Base-by-base conservation (phyloP, 352 stramenopile species). In the Phytophthora pini region DNA sequence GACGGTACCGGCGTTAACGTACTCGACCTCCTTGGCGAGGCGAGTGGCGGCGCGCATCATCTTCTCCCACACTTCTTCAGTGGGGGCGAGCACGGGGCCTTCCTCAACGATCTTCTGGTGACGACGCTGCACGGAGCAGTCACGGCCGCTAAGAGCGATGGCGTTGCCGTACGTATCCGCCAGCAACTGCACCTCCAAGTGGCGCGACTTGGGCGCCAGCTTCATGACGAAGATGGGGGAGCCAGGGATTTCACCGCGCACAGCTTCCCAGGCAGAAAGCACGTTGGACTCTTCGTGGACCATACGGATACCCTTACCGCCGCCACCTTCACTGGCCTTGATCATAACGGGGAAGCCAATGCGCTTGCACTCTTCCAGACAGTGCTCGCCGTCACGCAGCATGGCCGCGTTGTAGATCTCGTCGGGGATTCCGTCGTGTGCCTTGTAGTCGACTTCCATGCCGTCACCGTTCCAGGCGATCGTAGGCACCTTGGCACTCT, bases 81-180 rank as follows among this genome's bases (percentile, higher is more conserved):
- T 94, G 10, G 91, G 81, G 5, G 97, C 97, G 1, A 98, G 91
- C 40, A 99, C 87, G 2, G 98, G 97, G 29, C 86, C 98, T 87
- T 99, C 98, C 84, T 99, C 98, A 57, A 99, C 98, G 68, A 99
- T 99, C 87, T 99, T 99, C 84, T 99, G 98, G 81, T 99, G 98
- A 34, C 98, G 89, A 65, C 98, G 87, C 82, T 99, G 98, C 20
- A 99, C 97, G 24, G 96, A 99, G 83, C 98, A 99, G 88, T 99
- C 98, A 63, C 98, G 93, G 12, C 98, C 98, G 74, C 98, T 99
- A 15, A 99, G 84, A 9, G 98, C 97, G 68, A 99, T 98, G 32
- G 97, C 98, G 66, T 99, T 94, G 47, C 97, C 98, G 74, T 99
- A 99, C 50, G 98, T 90, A 77, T 99, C 98, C 0, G 97, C 97